A percentile compares a stretch with the other conserved stretches of the same genome.
Conservation (phyloP, 106 monocot genomes). For the Alisma plantagoaquatica region DNA sequence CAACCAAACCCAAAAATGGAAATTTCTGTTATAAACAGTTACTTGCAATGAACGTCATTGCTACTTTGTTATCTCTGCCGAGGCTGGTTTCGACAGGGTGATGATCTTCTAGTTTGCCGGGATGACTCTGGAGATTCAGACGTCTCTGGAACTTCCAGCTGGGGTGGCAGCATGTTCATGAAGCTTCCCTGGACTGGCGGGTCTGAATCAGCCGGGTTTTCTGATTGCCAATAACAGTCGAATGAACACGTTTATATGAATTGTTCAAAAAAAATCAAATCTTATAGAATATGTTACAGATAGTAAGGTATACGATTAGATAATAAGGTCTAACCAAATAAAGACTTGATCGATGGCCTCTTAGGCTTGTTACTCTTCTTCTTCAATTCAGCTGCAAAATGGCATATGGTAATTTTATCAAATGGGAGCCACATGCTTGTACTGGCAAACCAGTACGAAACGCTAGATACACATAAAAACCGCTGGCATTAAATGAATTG, state of each 20-base stretch:
- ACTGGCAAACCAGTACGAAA: too few relatives aligned
- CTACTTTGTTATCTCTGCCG: slow-evolving; percentile 31
- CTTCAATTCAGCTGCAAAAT: slow-evolving; percentile 52
- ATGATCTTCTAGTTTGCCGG: slow-evolving; percentile 48
- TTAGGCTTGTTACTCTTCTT: slow-evolving; percentile 55
- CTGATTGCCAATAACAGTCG: too few relatives aligned
- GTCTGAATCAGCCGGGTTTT: slow-evolving; percentile 28
- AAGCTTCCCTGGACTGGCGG: slow-evolving; percentile 69
- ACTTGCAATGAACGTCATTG: slow-evolving; percentile 2
- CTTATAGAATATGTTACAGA: too few relatives aligned
- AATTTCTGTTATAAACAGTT: slow-evolving; percentile 11
- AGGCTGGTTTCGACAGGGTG: slow-evolving; percentile 21
- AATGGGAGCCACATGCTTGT: too few relatives aligned
- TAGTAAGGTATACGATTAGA: too few relatives aligned
- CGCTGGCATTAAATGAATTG: background rate
- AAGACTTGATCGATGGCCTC: slow-evolving; percentile 65
- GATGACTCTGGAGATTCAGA: slow-evolving; percentile 57
- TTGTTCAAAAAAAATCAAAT: too few relatives aligned
- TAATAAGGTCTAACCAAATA: slow-evolving; percentile 38
- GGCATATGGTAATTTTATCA: too few relatives aligned
- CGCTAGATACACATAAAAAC: slow-evolving; percentile 2
- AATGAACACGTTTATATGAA: too few relatives aligned
- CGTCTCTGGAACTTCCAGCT: slow-evolving; percentile 35
- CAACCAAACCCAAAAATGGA: too few relatives aligned
- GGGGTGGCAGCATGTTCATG: slow-evolving; percentile 67